Conservation (phyloP, 345 rosid genomes). For the Ceriops zippeliana region DNA sequence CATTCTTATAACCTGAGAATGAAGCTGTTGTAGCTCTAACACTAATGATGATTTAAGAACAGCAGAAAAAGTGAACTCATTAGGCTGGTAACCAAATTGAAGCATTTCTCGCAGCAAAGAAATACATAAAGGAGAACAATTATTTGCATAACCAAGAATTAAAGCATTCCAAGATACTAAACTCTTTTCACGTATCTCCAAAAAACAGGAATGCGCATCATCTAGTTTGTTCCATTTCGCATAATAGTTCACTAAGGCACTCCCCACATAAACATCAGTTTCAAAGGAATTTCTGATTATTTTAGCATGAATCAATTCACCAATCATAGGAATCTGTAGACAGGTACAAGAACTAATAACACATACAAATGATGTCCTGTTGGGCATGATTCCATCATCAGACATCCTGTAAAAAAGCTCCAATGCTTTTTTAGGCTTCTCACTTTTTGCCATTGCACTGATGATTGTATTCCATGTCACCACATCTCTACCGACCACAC, state of each 20-base stretch:
- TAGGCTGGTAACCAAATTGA: conserved; percentile 52
- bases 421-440: conserved; percentile 45
- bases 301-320: conserved; percentile 56
- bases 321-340: conserved; percentile 34
- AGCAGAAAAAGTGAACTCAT: conserved; percentile 69
- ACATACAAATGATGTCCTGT: conserved; percentile 50
- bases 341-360: conserved; percentile 45
- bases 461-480: conserved; percentile 76
- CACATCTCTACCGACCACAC: conserved; percentile 36
- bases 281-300: conserved; percentile 40
- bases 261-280: conserved; percentile 54
- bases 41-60: conserved; percentile 40
- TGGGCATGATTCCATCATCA: conserved; percentile 36
- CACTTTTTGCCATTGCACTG: conserved; percentile 46
- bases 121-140: conserved; percentile 30
- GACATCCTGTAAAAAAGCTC: conserved; percentile 44
- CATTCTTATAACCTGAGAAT: conserved; percentile 56
- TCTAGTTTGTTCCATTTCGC: conserved; percentile 52
- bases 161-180: conserved; percentile 78
- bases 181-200: conserved; percentile 52
- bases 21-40: conserved; percentile 56
- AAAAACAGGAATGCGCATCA: conserved; percentile 55
- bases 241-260: conserved; percentile 71
- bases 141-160: conserved; percentile 58
- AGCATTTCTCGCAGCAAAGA: conserved; percentile 55